phyloP scores from a whole-genome alignment of 2,329 filamentous ascomycete species.

The Didymellaceae sp. region DNA sequence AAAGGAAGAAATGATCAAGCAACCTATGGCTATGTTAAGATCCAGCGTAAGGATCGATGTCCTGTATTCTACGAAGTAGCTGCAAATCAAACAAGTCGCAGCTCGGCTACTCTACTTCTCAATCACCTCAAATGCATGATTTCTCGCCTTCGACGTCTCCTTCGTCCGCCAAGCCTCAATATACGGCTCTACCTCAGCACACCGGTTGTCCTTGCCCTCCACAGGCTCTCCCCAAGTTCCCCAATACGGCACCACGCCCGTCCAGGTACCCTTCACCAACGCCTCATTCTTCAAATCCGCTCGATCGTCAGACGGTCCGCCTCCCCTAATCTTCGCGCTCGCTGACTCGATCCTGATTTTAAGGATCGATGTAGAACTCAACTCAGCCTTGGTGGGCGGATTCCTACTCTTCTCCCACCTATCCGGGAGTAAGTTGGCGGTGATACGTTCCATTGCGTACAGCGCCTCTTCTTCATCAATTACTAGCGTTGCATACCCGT shows the following conservation, averaged over 20 bases:
- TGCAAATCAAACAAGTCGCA: too few species aligned
- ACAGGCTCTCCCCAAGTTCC: conserved; percentile 43
- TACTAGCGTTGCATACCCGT: conserved; percentile 40
- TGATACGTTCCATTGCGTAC: conserved; percentile 43
- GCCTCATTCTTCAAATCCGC: conserved; percentile 37
- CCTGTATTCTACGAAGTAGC: too few species aligned
- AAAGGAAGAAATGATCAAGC: too few species aligned
- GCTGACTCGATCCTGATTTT: conserved; percentile 35
- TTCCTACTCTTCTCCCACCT: conserved; percentile 42
- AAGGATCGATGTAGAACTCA: conserved; percentile 39
- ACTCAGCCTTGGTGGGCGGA: conserved; percentile 39
- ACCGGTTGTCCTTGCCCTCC: conserved; percentile 48
- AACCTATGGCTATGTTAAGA: too few species aligned
- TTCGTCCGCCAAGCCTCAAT: conserved; percentile 53
- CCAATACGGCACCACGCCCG: conserved; percentile 47
- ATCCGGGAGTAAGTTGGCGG: conserved; percentile 40
- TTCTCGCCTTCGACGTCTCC: conserved; percentile 33
- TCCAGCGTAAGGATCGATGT: too few species aligned
- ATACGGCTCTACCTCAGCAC: conserved; percentile 66
- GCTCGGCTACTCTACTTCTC: conserved; percentile 22
- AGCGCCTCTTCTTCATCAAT: conserved; percentile 29
- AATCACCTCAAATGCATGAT: conserved; percentile 33
- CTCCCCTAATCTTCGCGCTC: conserved; percentile 43
- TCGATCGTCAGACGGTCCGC: conserved; percentile 44
- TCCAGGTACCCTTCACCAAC: conserved; percentile 38